Base-by-base conservation (phyloP, 176 grass and related monocot species). In the Calamus simplicifolius region DNA sequence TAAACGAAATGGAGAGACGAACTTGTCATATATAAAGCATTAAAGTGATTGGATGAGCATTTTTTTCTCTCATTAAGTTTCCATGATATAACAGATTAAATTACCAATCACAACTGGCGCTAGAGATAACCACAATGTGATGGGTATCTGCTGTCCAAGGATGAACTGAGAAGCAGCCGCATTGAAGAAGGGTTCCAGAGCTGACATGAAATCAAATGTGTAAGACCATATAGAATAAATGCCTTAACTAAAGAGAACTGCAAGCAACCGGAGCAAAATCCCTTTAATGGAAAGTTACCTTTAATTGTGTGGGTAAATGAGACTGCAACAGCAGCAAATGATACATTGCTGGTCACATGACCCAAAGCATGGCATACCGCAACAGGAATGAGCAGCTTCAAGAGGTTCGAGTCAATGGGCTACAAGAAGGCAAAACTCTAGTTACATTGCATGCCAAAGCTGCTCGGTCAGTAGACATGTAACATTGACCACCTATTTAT, bases 151-250 rank as follows among this genome's bases (percentile, higher is more conserved):
- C 55, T 98, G 93, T 30, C 93, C 93, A 71, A 98, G 93, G 76
- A 98, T 59, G 80, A 98, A 98, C 75, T 98, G 93, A 53, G 93
- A 92, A 78, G 93, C 93, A 16, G 93, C 81, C 27, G 93, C 93
- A 75, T 91, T 98, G 73, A 98, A 98, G 75, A 98, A 98, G 28
- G 93, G 93, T 71, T 98, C 93, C 81, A 98, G 61, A 83, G 93
- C 93, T 98, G 75, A 29, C 72, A 71, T 28, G 63, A 27, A 59
- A 69, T 68, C 61, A 5, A 35, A 8, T 7, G 30, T 7, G 6
- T 35, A 35, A 35, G 31, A 35, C 31, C 5, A 35, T 10, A 7
- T 35, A 35, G 31, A 35, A 31, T 31, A 31, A 31, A 35, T 35
- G 31, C 31, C 31, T 8, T 35, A 35, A 23, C 21, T 23, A 23